A percentile compares a stretch with the other conserved stretches of the same genome.
These are phyloP conservation scores for Phialophora verrucosa DNA, from an alignment of 2,329 filamentous ascomycete genomes.

Conservation along the genomic window DNA sequence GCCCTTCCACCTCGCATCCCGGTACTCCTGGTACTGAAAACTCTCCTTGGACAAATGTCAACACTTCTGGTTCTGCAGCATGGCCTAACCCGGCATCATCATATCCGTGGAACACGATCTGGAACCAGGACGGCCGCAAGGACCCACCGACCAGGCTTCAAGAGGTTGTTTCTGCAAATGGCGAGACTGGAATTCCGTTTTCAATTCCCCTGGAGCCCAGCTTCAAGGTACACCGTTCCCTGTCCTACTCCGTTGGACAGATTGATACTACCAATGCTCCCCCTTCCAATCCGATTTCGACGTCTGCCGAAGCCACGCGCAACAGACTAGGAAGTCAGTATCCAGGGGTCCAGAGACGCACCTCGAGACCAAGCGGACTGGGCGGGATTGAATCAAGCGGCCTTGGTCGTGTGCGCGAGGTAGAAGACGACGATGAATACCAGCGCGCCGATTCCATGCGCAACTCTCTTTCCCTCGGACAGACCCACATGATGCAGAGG, in stretches of 20 bases:
- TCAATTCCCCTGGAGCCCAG: slow-evolving; percentile 87
- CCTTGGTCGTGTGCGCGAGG: slow-evolving; percentile 55
- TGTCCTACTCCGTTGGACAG: slow-evolving; percentile 95
- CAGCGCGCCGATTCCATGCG: slow-evolving; percentile 39
- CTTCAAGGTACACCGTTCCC: slow-evolving; percentile 90
- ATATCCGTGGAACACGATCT: slow-evolving; percentile 73
- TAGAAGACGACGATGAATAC: slow-evolving; percentile 54
- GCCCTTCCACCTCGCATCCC: slow-evolving; percentile 79
- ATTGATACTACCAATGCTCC: slow-evolving; percentile 59
- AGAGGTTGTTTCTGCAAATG: slow-evolving; percentile 72
- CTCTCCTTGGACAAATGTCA: slow-evolving; percentile 48
- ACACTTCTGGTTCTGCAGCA: slow-evolving; percentile 24
- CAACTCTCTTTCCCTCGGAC: slow-evolving; percentile 48
- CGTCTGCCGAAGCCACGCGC: slow-evolving; percentile 43
- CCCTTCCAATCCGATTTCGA: slow-evolving; percentile 43
- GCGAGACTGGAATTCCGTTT: slow-evolving; percentile 73
- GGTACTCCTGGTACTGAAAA: slow-evolving; percentile 76
- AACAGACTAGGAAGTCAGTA: slow-evolving; percentile 56
- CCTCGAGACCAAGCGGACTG: slow-evolving; percentile 64
- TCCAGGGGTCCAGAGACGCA: slow-evolving; percentile 76
- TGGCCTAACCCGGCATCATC: slow-evolving; percentile 37
- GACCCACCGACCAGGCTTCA: slow-evolving; percentile 75
- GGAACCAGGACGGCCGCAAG: slow-evolving; percentile 76
- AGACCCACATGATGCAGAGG: slow-evolving; percentile 54
- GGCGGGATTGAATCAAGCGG: slow-evolving; percentile 54